Percentiles rank a stretch among this genome's conserved stretches.
Conservation (phyloP, 257 asterid species). For the Plantago major region DNA sequence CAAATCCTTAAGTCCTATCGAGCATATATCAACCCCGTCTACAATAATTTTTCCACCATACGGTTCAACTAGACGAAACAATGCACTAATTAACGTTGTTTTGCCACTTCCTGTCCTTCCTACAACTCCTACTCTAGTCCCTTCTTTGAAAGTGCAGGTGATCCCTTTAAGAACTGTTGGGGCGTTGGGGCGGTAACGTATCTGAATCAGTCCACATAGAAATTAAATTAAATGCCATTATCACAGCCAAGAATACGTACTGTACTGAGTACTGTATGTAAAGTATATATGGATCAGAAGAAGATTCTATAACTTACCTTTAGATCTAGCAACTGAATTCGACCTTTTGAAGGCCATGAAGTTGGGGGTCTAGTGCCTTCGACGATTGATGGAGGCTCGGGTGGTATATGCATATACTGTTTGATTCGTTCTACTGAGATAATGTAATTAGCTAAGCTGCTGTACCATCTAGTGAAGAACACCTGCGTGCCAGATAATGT, state of each 20-base stretch:
- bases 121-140: slow-evolving; percentile 64
- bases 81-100: slow-evolving; percentile 63
- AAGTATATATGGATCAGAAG: background rate
- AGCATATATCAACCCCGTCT: slow-evolving; percentile 63
- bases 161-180: slow-evolving; percentile 76
- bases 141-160: slow-evolving; percentile 67
- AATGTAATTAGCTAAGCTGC: slow-evolving; percentile 51
- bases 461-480: slow-evolving; percentile 54
- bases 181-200: slow-evolving; percentile 65
- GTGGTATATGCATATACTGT: slow-evolving; percentile 67
- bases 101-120: slow-evolving; percentile 94
- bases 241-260: background rate
- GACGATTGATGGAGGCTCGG: slow-evolving; percentile 58
- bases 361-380: slow-evolving; percentile 49
- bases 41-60: slow-evolving; percentile 42
- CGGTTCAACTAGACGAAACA: slow-evolving; percentile 85
- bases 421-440: slow-evolving; percentile 72
- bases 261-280: no score
- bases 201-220: slow-evolving; percentile 29
- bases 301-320: slow-evolving; percentile 31
- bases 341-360: slow-evolving; percentile 67
- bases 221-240: background rate
- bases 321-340: slow-evolving; percentile 52
- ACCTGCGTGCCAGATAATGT: slow-evolving; percentile 52
- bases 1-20: slow-evolving; percentile 66